Evolutionary conservation across 768 basidiomycete species (phyloP).

Genomic region (Trametopsis cervina): DNA sequence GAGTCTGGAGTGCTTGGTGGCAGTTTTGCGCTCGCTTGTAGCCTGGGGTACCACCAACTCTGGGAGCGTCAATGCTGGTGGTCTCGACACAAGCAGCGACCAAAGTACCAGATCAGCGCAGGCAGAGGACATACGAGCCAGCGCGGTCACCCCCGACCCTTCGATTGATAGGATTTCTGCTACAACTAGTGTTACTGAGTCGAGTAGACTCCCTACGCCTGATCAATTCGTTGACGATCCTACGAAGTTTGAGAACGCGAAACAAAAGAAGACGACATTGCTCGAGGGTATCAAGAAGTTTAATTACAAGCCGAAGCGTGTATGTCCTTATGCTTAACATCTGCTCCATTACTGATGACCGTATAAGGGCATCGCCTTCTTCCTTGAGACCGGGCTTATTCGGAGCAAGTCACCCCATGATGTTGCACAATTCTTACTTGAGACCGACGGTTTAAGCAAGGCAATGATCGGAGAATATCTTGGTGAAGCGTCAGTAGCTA

Average conservation of each 20-base stretch:
- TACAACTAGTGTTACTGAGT: constrained; percentile 40
- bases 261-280: constrained; percentile 91
- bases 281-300: constrained; percentile 96
- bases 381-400: constrained; percentile 87
- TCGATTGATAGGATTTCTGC: constrained; percentile 49
- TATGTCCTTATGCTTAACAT: constrained; percentile 29
- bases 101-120: constrained; percentile 27
- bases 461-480: constrained; percentile 97
- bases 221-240: constrained; percentile 81
- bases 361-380: constrained; percentile 77
- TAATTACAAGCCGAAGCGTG: constrained; percentile 97
- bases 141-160: constrained; percentile 47
- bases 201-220: constrained; percentile 62
- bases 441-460: constrained; percentile 91
- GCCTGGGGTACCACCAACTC: constrained; percentile 70
- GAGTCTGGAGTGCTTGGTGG: constrained; percentile 89
- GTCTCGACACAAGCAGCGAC: neutral
- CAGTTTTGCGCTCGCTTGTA: constrained; percentile 84
- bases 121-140: constrained; percentile 50
- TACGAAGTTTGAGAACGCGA: constrained; percentile 86
- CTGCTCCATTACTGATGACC: neutral
- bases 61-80: constrained; percentile 13
- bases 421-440: constrained; percentile 78
- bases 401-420: constrained; percentile 61
- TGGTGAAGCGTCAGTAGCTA: constrained; percentile 77